Conservation (phyloP, 2,329 filamentous ascomycete genomes). For the Epichloe brachyelytri region DNA sequence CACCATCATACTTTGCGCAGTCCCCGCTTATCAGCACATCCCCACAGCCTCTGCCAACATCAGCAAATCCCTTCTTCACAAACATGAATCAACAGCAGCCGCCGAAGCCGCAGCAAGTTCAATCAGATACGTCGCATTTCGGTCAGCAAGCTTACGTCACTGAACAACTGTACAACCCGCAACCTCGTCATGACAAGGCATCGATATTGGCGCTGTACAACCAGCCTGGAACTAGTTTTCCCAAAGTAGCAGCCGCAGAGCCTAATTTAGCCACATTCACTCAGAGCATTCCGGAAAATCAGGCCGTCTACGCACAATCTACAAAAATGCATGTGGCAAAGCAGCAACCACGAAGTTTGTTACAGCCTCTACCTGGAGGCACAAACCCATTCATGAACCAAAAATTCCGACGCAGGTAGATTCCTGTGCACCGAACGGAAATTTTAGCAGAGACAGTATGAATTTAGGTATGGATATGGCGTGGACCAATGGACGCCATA, state of each 20-base stretch:
- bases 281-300: conserved; percentile 18
- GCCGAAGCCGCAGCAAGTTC: conserved; percentile 11
- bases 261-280: conserved; percentile 15
- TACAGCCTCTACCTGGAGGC: conserved; percentile 26
- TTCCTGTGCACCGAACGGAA: conserved; percentile 26
- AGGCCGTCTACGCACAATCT: conserved; percentile 12
- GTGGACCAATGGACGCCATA: conserved; percentile 59
- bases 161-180: conserved; percentile 25
- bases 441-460: conserved; percentile 56
- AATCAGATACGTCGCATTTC: conserved; percentile 10
- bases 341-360: conserved; percentile 16
- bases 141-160: conserved; percentile 13
- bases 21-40: conserved; percentile 25
- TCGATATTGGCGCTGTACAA: conserved; percentile 67
- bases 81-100: conserved; percentile 15
- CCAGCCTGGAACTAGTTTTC: conserved; percentile 39
- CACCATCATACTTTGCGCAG: conserved; percentile 33
- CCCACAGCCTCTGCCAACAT: conserved; percentile 17
- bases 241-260: conserved; percentile 20
- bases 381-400: conserved; percentile 46
- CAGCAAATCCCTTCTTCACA: conserved; percentile 26
- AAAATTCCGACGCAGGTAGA: conserved; percentile 19
- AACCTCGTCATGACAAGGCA: conserved; percentile 50
- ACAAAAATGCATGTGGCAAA: conserved; percentile 16
- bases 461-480: conserved; percentile 50